Conservation (phyloP, 805 yeast species). For the Pichia californica region DNA sequence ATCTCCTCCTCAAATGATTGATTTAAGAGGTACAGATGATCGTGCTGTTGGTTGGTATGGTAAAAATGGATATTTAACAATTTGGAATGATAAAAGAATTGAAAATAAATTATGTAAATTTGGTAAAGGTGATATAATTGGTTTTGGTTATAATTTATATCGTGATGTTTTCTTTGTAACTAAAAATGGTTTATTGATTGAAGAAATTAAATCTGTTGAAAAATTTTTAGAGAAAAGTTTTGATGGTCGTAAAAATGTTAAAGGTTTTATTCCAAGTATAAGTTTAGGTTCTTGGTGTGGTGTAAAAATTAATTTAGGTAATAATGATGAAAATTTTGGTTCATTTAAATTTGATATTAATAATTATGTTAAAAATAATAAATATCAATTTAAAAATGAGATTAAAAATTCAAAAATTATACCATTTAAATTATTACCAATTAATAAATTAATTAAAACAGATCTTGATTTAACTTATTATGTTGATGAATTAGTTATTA, state of each 20-base stretch:
- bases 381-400: slow-evolving; percentile 21
- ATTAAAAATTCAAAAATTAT: slow-evolving; percentile 10
- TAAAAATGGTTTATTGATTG: slow-evolving; percentile 66
- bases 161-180: slow-evolving; percentile 65
- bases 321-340: slow-evolving; percentile 27
- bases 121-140: slow-evolving; percentile 60
- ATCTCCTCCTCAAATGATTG: slow-evolving; percentile 18
- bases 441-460: slow-evolving; percentile 11
- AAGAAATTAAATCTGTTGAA: slow-evolving; percentile 33
- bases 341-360: slow-evolving; percentile 45
- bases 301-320: slow-evolving; percentile 50
- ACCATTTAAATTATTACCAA: slow-evolving; percentile 5
- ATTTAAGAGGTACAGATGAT: slow-evolving; percentile 42
- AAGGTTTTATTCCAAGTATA: slow-evolving; percentile 34
- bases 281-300: slow-evolving; percentile 39
- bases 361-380: slow-evolving; percentile 37
- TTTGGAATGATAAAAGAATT: slow-evolving; percentile 31
- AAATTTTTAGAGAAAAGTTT: slow-evolving; percentile 5
- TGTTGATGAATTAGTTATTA: slow-evolving; percentile 23
- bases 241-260: slow-evolving; percentile 5
- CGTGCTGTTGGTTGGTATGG: slow-evolving; percentile 50
- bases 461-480: slow-evolving; percentile 16
- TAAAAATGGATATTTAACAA: slow-evolving; percentile 39
- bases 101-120: slow-evolving; percentile 39
- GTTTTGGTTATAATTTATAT: slow-evolving; percentile 75